Evolutionary conservation across 1,284 basidiomycete species (phyloP).

Genomic region (Irpex rosettiformis): DNA sequence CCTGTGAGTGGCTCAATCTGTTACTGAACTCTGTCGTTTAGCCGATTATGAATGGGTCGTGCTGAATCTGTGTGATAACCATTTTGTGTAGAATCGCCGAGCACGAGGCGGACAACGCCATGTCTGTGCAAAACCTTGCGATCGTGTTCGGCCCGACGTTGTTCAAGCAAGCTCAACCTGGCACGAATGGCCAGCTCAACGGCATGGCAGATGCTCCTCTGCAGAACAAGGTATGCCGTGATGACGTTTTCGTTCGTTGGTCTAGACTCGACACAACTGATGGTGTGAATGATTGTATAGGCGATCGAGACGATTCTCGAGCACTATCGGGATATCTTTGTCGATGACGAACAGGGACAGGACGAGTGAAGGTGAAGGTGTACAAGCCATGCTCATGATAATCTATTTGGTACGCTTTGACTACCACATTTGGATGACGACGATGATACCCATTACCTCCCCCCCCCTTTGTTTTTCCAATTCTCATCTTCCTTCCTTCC

Average conservation of each 20-base stretch:
- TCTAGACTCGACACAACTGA: not conserved
- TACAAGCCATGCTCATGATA: not conserved
- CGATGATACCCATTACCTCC: not conserved
- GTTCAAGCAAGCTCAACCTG: slow-evolving; percentile 54
- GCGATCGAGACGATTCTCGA: slow-evolving; percentile 85
- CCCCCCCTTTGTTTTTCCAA: not conserved
- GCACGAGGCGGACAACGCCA: slow-evolving; percentile 80
- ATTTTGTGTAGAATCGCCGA: slow-evolving; percentile 60
- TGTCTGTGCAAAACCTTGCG: slow-evolving; percentile 91
- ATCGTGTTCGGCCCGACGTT: slow-evolving; percentile 98
- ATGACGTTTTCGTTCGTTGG: slow-evolving; percentile 4
- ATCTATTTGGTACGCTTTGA: not conserved
- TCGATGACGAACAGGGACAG: slow-evolving; percentile 54
- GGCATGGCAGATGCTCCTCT: slow-evolving; percentile 56
- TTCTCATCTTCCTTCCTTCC: too few relatives aligned
- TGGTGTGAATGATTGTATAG: slow-evolving; percentile 33
- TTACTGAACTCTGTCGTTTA: not conserved
- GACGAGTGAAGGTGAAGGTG: slow-evolving; percentile 10
- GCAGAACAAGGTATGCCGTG: slow-evolving; percentile 63
- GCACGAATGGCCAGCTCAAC: slow-evolving; percentile 30
- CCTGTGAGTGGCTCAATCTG: slow-evolving; percentile 46
- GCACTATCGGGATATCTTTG: slow-evolving; percentile 85
- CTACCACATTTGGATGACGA: not conserved
- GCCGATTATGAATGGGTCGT: not conserved
- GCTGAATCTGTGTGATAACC: not conserved